Evolutionary conservation across 768 basidiomycete genomes (phyloP).

Genomic region (Collybia sp.): DNA sequence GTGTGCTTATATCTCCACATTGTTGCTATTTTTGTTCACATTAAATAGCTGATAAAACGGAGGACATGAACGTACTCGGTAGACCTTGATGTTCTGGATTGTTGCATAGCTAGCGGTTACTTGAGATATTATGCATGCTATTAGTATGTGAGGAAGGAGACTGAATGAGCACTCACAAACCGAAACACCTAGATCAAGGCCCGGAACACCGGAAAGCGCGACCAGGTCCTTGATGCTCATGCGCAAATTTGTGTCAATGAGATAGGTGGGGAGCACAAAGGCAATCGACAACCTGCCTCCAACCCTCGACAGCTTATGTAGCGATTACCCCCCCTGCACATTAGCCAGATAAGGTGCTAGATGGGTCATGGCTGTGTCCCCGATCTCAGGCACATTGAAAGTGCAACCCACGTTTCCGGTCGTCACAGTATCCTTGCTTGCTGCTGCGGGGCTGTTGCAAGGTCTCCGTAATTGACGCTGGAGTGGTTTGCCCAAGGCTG

Average conservation of each 20-base stretch:
- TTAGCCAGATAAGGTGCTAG: too few relatives aligned
- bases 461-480: too few relatives aligned
- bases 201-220: conserved; percentile 20
- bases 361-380: too few relatives aligned
- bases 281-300: not conserved
- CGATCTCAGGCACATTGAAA: not conserved
- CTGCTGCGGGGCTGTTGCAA: too few relatives aligned
- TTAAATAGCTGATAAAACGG: not conserved
- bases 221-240: conserved; percentile 21
- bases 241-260: too few relatives aligned
- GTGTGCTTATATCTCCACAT: conserved; percentile 27
- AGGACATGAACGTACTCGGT: conserved; percentile 21
- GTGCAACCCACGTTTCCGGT: too few relatives aligned
- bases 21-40: conserved; percentile 24
- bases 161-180: conserved; percentile 15
- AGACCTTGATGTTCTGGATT: conserved; percentile 33
- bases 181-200: conserved; percentile 18
- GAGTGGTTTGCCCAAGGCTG: too few relatives aligned
- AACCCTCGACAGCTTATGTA: too few relatives aligned
- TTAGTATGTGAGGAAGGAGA: not conserved
- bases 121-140: conserved; percentile 7
- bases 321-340: too few relatives aligned
- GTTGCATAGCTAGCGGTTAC: conserved; percentile 22
- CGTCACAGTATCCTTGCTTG: too few relatives aligned
- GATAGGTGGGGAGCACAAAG: conserved; percentile 4